Conservation (phyloP, 305 asterid genomes). For the Fraxinus angustifolia region DNA sequence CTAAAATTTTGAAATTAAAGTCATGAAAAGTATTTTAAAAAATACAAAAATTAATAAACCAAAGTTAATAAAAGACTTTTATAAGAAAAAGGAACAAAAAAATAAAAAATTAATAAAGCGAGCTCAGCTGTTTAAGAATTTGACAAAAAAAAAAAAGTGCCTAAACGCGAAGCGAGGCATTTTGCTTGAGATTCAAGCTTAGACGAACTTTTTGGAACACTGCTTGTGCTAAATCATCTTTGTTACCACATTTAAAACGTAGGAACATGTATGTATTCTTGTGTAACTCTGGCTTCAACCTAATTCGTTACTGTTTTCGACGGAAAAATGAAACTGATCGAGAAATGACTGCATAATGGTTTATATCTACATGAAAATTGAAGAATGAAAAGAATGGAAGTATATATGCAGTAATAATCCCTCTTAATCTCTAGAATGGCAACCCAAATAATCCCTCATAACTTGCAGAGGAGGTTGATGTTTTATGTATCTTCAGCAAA, state of each 20-base stretch:
- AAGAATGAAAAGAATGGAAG: slow-evolving; percentile 15
- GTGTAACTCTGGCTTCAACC: not conserved
- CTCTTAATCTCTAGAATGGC: not conserved
- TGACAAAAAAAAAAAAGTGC: not conserved
- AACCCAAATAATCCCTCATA: slow-evolving; percentile 22
- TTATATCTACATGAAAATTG: slow-evolving; percentile 20
- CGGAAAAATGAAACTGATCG: not conserved
- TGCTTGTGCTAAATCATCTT: not conserved
- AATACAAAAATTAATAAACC: not conserved
- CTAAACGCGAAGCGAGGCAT: not conserved
- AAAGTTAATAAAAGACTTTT: not conserved
- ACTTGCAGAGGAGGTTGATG: not conserved
- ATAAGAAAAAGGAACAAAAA: not conserved
- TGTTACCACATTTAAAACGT: not conserved
- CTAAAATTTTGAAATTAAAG: too few species aligned
- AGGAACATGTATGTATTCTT: not conserved
- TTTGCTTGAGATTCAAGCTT: not conserved
- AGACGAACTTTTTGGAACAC: not conserved
- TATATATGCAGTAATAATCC: slow-evolving; percentile 30
- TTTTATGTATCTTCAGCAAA: slow-evolving; percentile 70
- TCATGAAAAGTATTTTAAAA: not conserved
- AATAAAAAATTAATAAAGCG: too few species aligned
- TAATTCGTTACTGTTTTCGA: not conserved
- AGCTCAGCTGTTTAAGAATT: not conserved
- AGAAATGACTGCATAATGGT: not conserved